A percentile compares a stretch with the other conserved stretches of the same genome.
phyloP scores from a whole-genome alignment of 768 basidiomycete genomes.

The Amanita rubescens region DNA sequence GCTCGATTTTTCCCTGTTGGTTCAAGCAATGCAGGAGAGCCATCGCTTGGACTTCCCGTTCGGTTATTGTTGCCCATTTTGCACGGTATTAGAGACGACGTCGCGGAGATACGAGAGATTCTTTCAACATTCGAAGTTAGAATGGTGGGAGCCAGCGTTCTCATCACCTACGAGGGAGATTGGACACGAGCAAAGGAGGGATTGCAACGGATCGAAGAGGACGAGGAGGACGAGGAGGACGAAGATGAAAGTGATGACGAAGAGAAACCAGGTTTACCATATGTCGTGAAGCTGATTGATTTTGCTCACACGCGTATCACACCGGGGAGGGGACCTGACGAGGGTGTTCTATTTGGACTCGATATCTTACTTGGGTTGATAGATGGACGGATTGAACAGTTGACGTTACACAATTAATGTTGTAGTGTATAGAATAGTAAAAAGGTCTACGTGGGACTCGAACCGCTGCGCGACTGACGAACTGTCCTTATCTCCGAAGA shows the following conservation, averaged over 20 bases:
- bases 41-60: constrained; percentile 46
- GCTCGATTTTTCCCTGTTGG: constrained; percentile 68
- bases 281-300: constrained; percentile 79
- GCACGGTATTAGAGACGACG: constrained; percentile 40
- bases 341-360: constrained; percentile 34
- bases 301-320: constrained; percentile 80
- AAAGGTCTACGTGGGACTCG: constrained; percentile 79
- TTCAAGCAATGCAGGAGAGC: constrained; percentile 7
- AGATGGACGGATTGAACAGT: constrained; percentile 16
- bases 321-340: constrained; percentile 70
- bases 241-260: constrained; percentile 22
- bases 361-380: constrained; percentile 8
- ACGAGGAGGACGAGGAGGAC: constrained; percentile 28
- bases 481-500: constrained; percentile 84
- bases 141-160: constrained; percentile 75
- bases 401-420: too few species aligned
- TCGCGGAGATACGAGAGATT: constrained; percentile 41
- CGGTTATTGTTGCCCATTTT: constrained; percentile 52
- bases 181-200: constrained; percentile 35
- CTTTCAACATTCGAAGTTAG: constrained; percentile 56
- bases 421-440: constrained; percentile 13
- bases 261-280: constrained; percentile 39
- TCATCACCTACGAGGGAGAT: constrained; percentile 69
- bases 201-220: constrained; percentile 27
- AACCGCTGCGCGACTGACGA: constrained; percentile 79